Conservation (phyloP, 139 green algal genomes). For the Chlorella ohadii region DNA sequence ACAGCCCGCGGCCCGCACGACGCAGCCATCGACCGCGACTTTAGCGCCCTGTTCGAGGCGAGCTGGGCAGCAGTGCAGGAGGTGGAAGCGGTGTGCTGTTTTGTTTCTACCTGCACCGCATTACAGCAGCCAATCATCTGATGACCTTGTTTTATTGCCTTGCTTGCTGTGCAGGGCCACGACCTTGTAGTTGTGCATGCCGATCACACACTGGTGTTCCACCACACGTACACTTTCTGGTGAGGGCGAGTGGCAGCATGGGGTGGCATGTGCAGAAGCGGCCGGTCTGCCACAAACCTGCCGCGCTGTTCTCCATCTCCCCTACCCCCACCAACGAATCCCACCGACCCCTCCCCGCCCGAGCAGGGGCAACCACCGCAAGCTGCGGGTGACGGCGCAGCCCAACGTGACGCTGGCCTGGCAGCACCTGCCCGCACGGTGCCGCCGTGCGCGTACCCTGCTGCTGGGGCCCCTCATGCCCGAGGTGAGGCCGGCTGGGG, state of each 20-base stretch:
- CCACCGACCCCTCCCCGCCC: neutral
- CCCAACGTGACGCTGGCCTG: slow-evolving; percentile 73
- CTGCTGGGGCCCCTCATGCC: slow-evolving; percentile 79
- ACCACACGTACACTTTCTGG: slow-evolving; percentile 89
- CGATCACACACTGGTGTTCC: slow-evolving; percentile 78
- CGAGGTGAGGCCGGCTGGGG: neutral
- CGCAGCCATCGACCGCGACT: slow-evolving; percentile 48
- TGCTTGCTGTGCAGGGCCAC: slow-evolving; percentile 46
- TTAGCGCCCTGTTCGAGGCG: slow-evolving; percentile 35
- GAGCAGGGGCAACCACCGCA: slow-evolving; percentile 65
- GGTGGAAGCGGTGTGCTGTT: no score
- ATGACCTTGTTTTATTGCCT: no score
- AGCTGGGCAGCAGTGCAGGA: neutral
- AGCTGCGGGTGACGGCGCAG: slow-evolving; percentile 72
- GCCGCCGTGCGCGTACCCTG: slow-evolving; percentile 64
- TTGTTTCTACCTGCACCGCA: no score
- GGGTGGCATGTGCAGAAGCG: no score
- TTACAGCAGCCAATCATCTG: no score
- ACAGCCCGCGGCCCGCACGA: slow-evolving; percentile 67
- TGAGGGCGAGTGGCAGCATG: no score
- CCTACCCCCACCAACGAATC: neutral
- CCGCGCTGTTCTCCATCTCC: neutral
- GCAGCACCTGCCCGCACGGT: slow-evolving; percentile 71
- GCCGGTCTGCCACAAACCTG: neutral
- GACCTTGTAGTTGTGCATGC: slow-evolving; percentile 66